Conservation (phyloP, 495 filamentous ascomycete species). For the Bathelium albidoporum region DNA sequence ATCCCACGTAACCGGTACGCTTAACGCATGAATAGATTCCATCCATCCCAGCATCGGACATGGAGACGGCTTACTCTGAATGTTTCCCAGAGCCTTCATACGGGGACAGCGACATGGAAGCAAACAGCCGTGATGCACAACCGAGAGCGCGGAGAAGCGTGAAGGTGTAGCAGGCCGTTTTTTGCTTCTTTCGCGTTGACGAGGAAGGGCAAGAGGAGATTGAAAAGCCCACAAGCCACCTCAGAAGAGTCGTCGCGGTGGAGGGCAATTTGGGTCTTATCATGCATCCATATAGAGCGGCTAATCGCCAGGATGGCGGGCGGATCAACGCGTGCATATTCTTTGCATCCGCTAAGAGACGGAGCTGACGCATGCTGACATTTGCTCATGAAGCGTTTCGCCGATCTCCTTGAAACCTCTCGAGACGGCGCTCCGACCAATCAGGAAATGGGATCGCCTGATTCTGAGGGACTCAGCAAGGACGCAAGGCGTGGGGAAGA, state of each 20-base stretch:
- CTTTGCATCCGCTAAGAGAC: background rate
- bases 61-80: background rate
- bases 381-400: background rate
- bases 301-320: background rate
- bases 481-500: background rate
- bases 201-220: background rate
- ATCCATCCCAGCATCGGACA: no score
- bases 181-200: background rate
- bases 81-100: background rate
- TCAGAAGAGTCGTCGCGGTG: background rate
- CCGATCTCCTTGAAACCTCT: slow-evolving; percentile 1
- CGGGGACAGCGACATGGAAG: background rate
- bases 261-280: background rate
- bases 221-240: background rate
- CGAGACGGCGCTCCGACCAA: background rate
- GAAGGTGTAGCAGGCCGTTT: background rate
- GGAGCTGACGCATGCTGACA: background rate
- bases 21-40: background rate
- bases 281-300: background rate
- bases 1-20: background rate
- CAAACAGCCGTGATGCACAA: background rate
- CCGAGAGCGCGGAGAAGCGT: background rate
- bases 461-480: background rate
- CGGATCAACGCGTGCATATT: background rate
- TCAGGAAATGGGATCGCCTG: background rate